Base-by-base conservation (phyloP, 805 yeast species). In the Suhomyces canberraensis region DNA sequence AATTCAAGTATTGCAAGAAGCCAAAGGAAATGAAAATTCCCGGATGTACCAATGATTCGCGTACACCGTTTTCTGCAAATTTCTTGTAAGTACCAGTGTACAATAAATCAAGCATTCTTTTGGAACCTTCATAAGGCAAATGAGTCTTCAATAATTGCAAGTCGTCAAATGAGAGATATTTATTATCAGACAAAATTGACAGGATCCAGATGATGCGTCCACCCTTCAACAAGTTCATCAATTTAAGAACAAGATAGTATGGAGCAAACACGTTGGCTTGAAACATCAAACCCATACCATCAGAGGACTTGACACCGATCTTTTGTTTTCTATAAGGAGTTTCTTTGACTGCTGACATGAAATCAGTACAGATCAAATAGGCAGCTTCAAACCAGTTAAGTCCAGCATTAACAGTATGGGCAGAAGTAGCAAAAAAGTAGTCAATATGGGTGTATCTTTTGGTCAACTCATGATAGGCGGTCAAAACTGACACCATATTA, bases 251-350 rank as follows among this genome's bases (percentile, higher is more conserved):
- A 36, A 93, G 64, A 58, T 81, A 93, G 64, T 85, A 90, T 2
- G 98, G 98, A 0, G 95, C 96, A 63, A 93, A 87, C n/a, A 91
- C 96, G 55, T 93, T 93, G 4, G 93, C 95, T 61, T 93, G 95
- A 66, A 91, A 93, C 3, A 89, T 88, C 20, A 84, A 64, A 1
- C 98, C 97, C 69, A 91, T 49, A 0, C 78, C 89, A 60, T 93
- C 98, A 14, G 52, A 57, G 1, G 95, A 78, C 51, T 75, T 78
- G 17, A 81, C 80, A 3, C 97, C 96, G 13, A 77, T 71, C 39
- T 75, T 71, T 67, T 93, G 98, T 25, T 84, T 73, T 60, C 91
- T 89, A 63, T 85, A 90, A 1, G 80, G 78, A 7, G 96, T 97
- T 41, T 75, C 78, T 0, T 98, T 93, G n/a, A 83, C 91, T 2